Base-by-base conservation (phyloP, 2,329 filamentous ascomycete genomes). In the Fusarium equiseti region DNA sequence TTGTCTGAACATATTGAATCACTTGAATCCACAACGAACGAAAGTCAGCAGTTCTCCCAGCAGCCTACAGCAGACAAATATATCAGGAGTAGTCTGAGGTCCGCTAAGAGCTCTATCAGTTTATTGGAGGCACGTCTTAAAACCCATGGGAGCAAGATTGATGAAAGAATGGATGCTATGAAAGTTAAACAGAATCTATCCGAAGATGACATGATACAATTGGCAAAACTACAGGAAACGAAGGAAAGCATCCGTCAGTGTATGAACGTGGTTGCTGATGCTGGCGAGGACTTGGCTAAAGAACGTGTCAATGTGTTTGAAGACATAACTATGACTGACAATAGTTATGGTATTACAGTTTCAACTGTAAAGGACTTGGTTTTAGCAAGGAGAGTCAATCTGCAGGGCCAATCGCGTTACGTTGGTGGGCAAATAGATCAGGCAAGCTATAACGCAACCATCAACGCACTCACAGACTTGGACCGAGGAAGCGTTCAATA, bases 321-420 rank as follows among this genome's bases (percentile, higher is more conserved):
- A 54, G 73, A 76, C 24, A 66, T 73, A n/a, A 73, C 68, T 3
- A 58, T 76, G 57, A 40, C 59, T 16, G 70, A 72, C 3, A 75
- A 66, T 40, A 68, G 63, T 29, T 74, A 76, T 35, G 70, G 65
- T 35, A 65, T 76, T 54, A 62, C 70, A 8, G 68, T 76, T 42
- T 76, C 72, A 10, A 76, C 73, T 26, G 59, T 76, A 1, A 73
- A 72, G 22, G 73, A 76, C 15, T 68, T 76, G 11, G 70, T 76
- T 31, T 42, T 63, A 12, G 73, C 74, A 11, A 51, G 74, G 31
- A 67, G 63, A 40, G 56, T 74, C 32, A 73, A 74, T n/a, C 45
- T 74, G 16, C 49, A 57, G 40, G 63, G 63, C 6, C 63, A 66
- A n/a, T 44, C 66, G 3, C 64, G 64, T 31, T 67, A 65, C 22